Conservation (phyloP, 139 green algal genomes). For the Coccomyxa sp. region DNA sequence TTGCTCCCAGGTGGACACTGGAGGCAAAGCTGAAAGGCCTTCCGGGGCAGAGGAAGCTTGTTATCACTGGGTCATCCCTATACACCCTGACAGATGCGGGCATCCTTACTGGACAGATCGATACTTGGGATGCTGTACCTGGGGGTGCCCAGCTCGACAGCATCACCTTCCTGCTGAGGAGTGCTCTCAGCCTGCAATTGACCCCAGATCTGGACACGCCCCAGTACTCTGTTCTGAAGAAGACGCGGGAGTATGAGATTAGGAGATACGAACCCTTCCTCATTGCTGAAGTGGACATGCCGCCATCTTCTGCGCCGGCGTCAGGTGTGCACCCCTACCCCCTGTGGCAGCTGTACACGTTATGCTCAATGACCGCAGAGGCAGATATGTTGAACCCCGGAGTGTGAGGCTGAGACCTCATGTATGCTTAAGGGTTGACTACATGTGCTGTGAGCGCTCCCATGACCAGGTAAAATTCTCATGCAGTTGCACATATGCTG, state of each 20-base stretch:
- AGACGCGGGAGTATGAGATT: neutral
- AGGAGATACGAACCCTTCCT: neutral
- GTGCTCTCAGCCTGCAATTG: neutral
- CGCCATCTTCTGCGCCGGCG: neutral
- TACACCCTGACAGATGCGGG: neutral
- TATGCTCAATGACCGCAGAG: too few relatives aligned
- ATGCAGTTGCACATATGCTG: too few relatives aligned
- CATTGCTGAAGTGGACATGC: neutral
- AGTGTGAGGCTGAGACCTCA: too few relatives aligned
- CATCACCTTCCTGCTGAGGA: neutral
- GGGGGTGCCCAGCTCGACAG: neutral
- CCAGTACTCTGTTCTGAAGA: neutral
- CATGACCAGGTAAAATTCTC: too few relatives aligned
- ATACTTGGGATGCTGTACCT: neutral
- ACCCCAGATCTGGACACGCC: neutral
- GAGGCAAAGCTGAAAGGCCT: neutral
- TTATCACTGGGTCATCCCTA: neutral
- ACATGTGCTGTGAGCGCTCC: too few relatives aligned
- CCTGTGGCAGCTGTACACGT: too few relatives aligned
- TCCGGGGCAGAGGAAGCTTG: neutral
- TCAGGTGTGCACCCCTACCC: too few relatives aligned
- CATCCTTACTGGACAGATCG: neutral
- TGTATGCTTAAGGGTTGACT: too few relatives aligned
- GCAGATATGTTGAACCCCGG: too few relatives aligned
- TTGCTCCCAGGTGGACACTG: neutral